Evolutionary conservation across 2,329 filamentous ascomycete species (phyloP).

Genomic region (Magnaporthiopsis rhizophila): DNA sequence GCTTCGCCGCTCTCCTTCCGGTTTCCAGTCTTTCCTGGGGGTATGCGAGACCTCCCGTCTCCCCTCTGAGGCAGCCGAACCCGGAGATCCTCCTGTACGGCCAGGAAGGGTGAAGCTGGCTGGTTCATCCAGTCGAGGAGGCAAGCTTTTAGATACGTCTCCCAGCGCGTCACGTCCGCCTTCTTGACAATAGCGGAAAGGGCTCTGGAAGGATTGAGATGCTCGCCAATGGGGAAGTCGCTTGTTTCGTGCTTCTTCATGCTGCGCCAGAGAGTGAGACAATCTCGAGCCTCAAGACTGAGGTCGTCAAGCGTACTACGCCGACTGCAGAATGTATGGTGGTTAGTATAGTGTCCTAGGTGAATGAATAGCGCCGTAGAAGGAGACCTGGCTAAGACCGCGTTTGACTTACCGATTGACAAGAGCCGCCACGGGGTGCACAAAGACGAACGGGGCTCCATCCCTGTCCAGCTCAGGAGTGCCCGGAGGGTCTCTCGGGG

Average conservation of each 20-base stretch:
- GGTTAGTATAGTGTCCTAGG: constrained; percentile 5
- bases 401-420: constrained; percentile 37
- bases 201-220: constrained; percentile 39
- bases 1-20: neutral
- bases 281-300: constrained; percentile 63
- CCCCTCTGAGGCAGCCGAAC: neutral
- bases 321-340: constrained; percentile 24
- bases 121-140: constrained; percentile 55
- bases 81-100: constrained; percentile 38
- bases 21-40: neutral
- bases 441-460: constrained; percentile 43
- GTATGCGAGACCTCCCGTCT: constrained; percentile 1
- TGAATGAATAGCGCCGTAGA: too few relatives aligned
- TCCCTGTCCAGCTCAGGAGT: constrained; percentile 36
- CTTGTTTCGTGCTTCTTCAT: constrained; percentile 51
- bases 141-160: constrained; percentile 48
- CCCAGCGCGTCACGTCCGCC: constrained; percentile 59
- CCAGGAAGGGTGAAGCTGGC: constrained; percentile 30
- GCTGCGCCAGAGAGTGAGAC: constrained; percentile 54
- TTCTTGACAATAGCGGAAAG: constrained; percentile 53
- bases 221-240: constrained; percentile 38
- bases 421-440: constrained; percentile 61
- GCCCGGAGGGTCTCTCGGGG: constrained; percentile 28
- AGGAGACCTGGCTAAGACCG: too few relatives aligned
- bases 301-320: constrained; percentile 61